Evolutionary conservation across 768 basidiomycete species (phyloP).

Genomic region (Pleurotus djamor): DNA sequence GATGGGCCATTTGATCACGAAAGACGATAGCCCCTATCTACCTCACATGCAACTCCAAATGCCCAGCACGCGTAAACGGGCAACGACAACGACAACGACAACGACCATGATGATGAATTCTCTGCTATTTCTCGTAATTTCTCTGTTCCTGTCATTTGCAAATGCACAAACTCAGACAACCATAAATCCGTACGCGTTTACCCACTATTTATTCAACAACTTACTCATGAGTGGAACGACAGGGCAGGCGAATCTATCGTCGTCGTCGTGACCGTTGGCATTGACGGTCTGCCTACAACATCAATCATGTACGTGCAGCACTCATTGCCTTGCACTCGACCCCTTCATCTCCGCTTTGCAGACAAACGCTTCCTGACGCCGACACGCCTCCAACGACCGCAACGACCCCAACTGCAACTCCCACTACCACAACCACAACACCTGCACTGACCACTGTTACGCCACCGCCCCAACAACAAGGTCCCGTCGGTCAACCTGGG

Average conservation of each 20-base stretch:
- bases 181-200: slow-evolving; percentile 39
- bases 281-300: slow-evolving; percentile 37
- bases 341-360: slow-evolving; percentile 1
- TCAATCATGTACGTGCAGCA: slow-evolving; percentile 33
- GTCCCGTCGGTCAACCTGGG: slow-evolving; percentile 58
- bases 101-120: background rate
- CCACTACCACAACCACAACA: slow-evolving; percentile 17
- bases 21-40: too few relatives aligned
- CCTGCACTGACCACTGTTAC: background rate
- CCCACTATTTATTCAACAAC: background rate
- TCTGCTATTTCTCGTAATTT: slow-evolving; percentile 11
- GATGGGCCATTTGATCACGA: background rate
- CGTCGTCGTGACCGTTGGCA: slow-evolving; percentile 40
- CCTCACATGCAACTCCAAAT: too few relatives aligned
- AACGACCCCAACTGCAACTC: slow-evolving; percentile 17
- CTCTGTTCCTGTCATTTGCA: slow-evolving; percentile 7
- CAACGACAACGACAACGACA: background rate
- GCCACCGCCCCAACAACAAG: slow-evolving; percentile 29
- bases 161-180: slow-evolving; percentile 48
- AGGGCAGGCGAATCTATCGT: slow-evolving; percentile 51
- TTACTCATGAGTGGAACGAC: background rate
- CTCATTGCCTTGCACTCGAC: background rate
- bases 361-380: slow-evolving; percentile 17
- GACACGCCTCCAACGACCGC: background rate
- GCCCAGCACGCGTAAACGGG: too few relatives aligned